Conservation (phyloP, 176 grass and related monocot species). For the Rhynchospora breviuscula region DNA sequence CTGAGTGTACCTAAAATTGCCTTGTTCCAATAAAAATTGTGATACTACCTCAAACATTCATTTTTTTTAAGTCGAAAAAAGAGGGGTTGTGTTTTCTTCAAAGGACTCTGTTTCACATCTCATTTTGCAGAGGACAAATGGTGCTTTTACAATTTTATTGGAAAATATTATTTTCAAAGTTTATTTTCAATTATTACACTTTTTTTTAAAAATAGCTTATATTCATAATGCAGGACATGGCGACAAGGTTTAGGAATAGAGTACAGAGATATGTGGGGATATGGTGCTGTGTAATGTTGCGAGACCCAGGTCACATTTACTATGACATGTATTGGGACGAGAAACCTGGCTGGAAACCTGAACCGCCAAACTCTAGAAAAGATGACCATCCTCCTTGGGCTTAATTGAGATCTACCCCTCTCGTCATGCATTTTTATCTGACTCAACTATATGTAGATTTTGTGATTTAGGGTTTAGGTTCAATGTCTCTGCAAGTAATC, state of each 20-base stretch:
- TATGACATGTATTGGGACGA: slow-evolving; percentile 99
- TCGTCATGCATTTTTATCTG: neutral
- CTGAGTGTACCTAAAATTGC: slow-evolving; percentile 20
- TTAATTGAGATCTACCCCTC: neutral
- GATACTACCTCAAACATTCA: neutral
- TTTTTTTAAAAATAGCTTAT: neutral
- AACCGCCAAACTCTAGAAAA: slow-evolving; percentile 47
- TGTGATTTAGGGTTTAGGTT: neutral
- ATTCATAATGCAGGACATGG: slow-evolving; percentile 43
- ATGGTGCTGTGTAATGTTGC: slow-evolving; percentile 82
- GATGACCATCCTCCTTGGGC: slow-evolving; percentile 74
- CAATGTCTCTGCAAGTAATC: neutral
- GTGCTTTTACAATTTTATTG: neutral
- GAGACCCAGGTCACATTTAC: slow-evolving; percentile 82
- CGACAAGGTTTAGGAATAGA: slow-evolving; percentile 70
- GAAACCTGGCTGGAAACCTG: slow-evolving; percentile 81
- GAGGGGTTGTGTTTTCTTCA: neutral
- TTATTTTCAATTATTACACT: neutral
- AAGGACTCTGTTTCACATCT: neutral
- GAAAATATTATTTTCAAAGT: neutral
- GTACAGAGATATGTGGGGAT: slow-evolving; percentile 78
- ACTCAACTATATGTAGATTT: neutral
- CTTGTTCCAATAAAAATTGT: neutral
- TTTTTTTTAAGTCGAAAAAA: neutral
- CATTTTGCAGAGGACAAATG: neutral